Evolutionary conservation across 148 eudicot genomes (phyloP).

Genomic region (Rhododendron mucronatum): DNA sequence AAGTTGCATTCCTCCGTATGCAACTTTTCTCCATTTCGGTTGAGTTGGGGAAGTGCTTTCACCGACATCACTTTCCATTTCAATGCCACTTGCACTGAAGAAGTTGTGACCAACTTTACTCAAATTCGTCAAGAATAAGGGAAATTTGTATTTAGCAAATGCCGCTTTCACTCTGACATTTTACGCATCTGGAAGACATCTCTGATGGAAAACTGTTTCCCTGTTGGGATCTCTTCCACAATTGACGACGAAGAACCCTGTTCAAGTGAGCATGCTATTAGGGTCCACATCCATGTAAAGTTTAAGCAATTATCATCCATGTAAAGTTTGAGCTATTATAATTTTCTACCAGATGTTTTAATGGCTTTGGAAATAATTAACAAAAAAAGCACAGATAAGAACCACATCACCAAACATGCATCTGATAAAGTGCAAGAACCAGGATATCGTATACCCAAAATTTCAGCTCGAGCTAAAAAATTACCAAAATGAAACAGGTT

Average conservation of each 20-base stretch:
- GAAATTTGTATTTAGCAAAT: neutral
- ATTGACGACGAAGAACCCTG: neutral
- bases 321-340: too few relatives aligned
- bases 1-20: slow-evolving; percentile 96
- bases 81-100: neutral
- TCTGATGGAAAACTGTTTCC: neutral
- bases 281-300: neutral
- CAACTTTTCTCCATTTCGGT: slow-evolving; percentile 86
- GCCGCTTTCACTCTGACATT: neutral
- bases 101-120: neutral
- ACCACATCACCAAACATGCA: neutral
- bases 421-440: neutral
- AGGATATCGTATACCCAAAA: neutral
- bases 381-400: neutral
- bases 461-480: neutral
- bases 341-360: neutral
- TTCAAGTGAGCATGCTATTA: neutral
- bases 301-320: neutral
- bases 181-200: neutral
- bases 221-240: neutral
- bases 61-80: slow-evolving; percentile 26
- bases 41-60: slow-evolving; percentile 18
- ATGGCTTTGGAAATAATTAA: neutral
- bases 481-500: neutral
- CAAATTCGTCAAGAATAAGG: neutral